Conservation (phyloP, 495 filamentous ascomycete species). For the Tuber borchii region DNA sequence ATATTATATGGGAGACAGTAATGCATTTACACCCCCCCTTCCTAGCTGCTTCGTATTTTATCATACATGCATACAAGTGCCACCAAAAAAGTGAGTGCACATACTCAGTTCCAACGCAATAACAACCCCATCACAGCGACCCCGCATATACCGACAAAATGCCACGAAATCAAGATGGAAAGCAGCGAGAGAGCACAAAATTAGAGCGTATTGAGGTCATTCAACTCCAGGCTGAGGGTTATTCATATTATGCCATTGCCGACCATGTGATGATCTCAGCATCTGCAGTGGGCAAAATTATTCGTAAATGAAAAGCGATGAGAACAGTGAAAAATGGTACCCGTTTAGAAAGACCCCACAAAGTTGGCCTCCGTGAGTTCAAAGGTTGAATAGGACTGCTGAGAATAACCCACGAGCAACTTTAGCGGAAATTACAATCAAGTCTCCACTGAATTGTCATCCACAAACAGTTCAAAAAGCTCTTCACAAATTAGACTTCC, state of each 20-base stretch:
- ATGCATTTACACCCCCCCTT: no score
- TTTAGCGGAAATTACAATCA: background rate
- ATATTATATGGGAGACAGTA: no score
- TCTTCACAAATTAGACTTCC: background rate
- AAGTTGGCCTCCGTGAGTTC: background rate
- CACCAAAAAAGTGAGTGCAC: slow-evolving; percentile 11
- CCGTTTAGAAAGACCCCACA: background rate
- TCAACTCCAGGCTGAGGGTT: background rate
- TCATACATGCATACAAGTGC: no score
- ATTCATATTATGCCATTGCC: background rate
- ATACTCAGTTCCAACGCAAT: background rate
- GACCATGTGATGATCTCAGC: background rate
- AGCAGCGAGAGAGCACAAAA: background rate
- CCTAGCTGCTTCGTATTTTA: no score
- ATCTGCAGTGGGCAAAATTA: slow-evolving; percentile 1
- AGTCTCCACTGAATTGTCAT: background rate
- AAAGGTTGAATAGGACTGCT: background rate
- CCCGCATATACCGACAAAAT: background rate
- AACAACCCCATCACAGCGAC: background rate
- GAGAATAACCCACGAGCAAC: background rate
- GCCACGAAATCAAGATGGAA: background rate
- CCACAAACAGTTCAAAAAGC: background rate
- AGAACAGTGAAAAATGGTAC: background rate
- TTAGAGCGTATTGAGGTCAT: no score
- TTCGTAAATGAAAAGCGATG: background rate